Conservation (phyloP, 768 basidiomycete species). For the Lactarius tabidus region DNA sequence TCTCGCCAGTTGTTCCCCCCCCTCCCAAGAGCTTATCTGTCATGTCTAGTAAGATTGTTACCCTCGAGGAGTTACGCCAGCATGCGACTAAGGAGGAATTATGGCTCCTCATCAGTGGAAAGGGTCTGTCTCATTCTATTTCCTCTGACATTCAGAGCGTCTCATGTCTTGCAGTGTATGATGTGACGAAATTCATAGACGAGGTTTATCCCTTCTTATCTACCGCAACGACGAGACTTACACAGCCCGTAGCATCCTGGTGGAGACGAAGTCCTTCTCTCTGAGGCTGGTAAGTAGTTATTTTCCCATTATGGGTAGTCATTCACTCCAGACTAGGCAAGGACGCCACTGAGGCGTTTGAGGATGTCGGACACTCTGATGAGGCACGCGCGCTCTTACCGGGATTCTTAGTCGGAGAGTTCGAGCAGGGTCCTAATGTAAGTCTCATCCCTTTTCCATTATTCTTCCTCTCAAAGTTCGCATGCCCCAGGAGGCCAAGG, state of each 20-base stretch:
- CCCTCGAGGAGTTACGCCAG: slow-evolving; percentile 71
- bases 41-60: slow-evolving; percentile 50
- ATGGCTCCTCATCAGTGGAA: slow-evolving; percentile 80
- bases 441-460: neutral
- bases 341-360: slow-evolving; percentile 97
- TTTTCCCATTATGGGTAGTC: slow-evolving; percentile 1
- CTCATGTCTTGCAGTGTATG: slow-evolving; percentile 63
- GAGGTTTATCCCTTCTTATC: slow-evolving; percentile 49
- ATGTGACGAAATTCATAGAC: slow-evolving; percentile 91
- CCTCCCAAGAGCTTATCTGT: slow-evolving; percentile 20
- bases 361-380: slow-evolving; percentile 99
- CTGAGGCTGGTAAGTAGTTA: slow-evolving; percentile 70
- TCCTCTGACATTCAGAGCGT: slow-evolving; percentile 16
- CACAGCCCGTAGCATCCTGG: slow-evolving; percentile 71
- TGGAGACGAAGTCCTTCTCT: slow-evolving; percentile 95
- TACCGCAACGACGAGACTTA: slow-evolving; percentile 8
- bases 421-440: slow-evolving; percentile 49
- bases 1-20: slow-evolving; percentile 23
- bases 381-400: slow-evolving; percentile 95
- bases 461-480: neutral
- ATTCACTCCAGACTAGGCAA: slow-evolving; percentile 44
- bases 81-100: slow-evolving; percentile 72
- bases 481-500: slow-evolving; percentile 12
- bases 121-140: slow-evolving; percentile 48
- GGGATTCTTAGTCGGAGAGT: slow-evolving; percentile 82